Percentiles rank a stretch among this genome's conserved stretches.
Conservation (phyloP, 148 eudicot genomes). For the Agrostemma githago region DNA sequence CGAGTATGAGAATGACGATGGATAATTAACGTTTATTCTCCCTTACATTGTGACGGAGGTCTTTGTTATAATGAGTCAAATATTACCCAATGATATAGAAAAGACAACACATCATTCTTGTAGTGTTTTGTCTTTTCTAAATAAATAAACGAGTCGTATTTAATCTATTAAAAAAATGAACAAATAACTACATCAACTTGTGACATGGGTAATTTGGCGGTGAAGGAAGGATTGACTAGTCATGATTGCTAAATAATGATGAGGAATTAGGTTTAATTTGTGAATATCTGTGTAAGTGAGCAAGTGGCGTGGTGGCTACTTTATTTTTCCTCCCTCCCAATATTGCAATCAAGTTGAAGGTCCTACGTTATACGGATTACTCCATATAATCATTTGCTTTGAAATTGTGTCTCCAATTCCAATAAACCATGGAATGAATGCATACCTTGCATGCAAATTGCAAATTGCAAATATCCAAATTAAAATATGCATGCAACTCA, state of each 20-base stretch:
- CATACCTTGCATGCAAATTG: slow-evolving; percentile 11
- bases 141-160: too few species aligned
- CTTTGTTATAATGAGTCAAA: too few species aligned
- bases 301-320: neutral
- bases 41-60: too few species aligned
- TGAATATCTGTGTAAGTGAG: neutral
- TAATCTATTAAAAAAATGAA: too few species aligned
- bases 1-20: too few species aligned
- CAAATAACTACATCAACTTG: too few species aligned
- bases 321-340: neutral
- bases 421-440: neutral
- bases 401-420: slow-evolving; percentile 5
- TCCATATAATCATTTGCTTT: neutral
- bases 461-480: neutral
- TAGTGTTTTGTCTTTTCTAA: too few species aligned
- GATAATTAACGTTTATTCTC: too few species aligned
- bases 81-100: too few species aligned
- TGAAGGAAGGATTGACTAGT: slow-evolving; percentile 1
- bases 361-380: neutral
- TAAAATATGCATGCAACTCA: neutral
- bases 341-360: neutral
- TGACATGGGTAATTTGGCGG: neutral
- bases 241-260: slow-evolving; percentile 5
- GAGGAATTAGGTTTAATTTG: neutral
- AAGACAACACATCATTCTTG: too few species aligned